Evolutionary conservation across 352 stramenopile genomes (phyloP).

Genomic region (Phytopythium litorale): DNA sequence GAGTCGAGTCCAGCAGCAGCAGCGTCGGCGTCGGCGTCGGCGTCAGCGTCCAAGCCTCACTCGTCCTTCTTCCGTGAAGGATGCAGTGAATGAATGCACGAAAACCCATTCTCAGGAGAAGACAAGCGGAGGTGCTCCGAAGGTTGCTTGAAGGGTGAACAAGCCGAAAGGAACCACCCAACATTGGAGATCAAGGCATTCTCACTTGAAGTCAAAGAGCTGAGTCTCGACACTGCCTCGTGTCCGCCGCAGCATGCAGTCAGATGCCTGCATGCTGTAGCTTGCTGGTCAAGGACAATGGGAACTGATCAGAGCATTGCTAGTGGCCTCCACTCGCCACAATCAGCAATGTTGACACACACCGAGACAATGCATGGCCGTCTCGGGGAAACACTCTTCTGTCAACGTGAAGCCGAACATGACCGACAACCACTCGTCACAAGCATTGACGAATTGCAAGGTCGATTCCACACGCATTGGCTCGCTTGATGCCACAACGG

Average conservation of each 20-base stretch:
- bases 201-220: not conserved
- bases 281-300: conserved; percentile 34
- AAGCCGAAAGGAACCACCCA: not conserved
- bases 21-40: not conserved
- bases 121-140: not conserved
- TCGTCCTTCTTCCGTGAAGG: not conserved
- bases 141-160: not conserved
- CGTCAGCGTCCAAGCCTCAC: not conserved
- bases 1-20: not conserved
- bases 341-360: too few species aligned
- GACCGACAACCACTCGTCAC: too few species aligned
- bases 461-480: too few species aligned
- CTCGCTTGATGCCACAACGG: too few species aligned
- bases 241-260: conserved; percentile 46
- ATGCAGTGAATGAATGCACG: not conserved
- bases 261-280: conserved; percentile 69
- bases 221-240: not conserved
- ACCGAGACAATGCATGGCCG: too few species aligned
- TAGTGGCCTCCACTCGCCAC: too few species aligned
- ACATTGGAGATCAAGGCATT: not conserved
- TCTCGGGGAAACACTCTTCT: too few species aligned
- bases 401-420: too few species aligned
- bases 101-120: not conserved
- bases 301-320: conserved; percentile 7
- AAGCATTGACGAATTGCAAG: too few species aligned